These are phyloP conservation scores for Microsporum canis DNA, from an alignment of 2,329 filamentous ascomycete species.

Conservation along the genomic window DNA sequence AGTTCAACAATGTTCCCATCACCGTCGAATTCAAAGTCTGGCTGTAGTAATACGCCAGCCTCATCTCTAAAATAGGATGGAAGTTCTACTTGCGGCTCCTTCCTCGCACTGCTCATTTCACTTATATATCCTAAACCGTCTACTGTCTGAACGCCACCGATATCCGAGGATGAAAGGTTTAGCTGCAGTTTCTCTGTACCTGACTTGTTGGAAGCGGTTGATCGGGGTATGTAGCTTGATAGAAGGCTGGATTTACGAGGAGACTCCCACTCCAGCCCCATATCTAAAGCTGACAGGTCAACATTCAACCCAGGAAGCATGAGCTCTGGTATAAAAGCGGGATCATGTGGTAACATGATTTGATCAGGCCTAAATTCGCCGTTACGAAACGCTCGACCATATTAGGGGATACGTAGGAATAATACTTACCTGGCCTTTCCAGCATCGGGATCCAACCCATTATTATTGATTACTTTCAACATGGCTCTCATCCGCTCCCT, in stretches of 20 bases:
- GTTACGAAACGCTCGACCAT: neutral
- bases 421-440: constrained; percentile 57
- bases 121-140: constrained; percentile 30
- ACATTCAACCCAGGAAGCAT: constrained; percentile 50
- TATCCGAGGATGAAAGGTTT: constrained; percentile 40
- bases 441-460: constrained; percentile 57
- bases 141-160: constrained; percentile 28
- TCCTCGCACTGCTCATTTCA: constrained; percentile 30
- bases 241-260: constrained; percentile 25
- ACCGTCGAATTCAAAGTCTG: constrained; percentile 50
- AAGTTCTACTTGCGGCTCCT: constrained; percentile 21
- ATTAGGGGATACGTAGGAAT: neutral
- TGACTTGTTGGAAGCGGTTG: constrained; percentile 17
- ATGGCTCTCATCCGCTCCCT: constrained; percentile 62
- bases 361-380: constrained; percentile 53
- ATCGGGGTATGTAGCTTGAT: constrained; percentile 26
- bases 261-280: constrained; percentile 24
- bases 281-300: constrained; percentile 38
- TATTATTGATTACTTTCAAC: constrained; percentile 46
- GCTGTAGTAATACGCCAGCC: constrained; percentile 39
- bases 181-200: constrained; percentile 27
- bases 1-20: constrained; percentile 49
- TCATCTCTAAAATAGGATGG: constrained; percentile 29
- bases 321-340: constrained; percentile 60
- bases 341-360: constrained; percentile 70